A percentile compares a stretch with the other conserved stretches of the same genome.
These are phyloP conservation scores for Tetracladium setigerum DNA, from an alignment of 495 filamentous ascomycete genomes.

Conservation along the genomic window DNA sequence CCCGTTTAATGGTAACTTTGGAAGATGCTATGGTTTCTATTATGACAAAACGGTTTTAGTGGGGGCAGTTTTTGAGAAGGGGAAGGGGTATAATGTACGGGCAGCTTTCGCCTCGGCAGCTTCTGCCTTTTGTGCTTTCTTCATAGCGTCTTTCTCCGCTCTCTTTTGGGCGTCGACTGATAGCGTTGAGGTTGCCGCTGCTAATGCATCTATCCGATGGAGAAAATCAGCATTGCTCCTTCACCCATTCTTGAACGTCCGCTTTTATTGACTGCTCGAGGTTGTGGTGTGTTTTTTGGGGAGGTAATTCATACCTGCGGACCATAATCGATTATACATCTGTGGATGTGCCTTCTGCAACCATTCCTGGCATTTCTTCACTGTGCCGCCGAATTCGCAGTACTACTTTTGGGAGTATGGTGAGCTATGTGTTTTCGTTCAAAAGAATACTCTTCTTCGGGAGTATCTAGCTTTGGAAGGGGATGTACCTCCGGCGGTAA, in stretches of 20 bases:
- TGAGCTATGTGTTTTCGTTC: conserved; percentile 5
- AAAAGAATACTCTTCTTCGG: not conserved
- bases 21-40: conserved; percentile 62
- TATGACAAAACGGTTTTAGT: no score
- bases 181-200: conserved; percentile 73
- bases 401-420: conserved; percentile 50
- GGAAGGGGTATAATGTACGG: not conserved
- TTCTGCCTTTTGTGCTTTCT: conserved; percentile 90
- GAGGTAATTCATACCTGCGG: conserved; percentile 52
- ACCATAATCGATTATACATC: conserved; percentile 74
- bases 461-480: not conserved
- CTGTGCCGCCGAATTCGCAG: conserved; percentile 96
- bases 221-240: not conserved
- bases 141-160: conserved; percentile 86
- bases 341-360: conserved; percentile 64
- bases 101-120: conserved; percentile 72
- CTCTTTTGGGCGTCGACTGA: conserved; percentile 85
- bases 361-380: conserved; percentile 98
- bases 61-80: no score
- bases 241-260: not conserved
- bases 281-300: not conserved
- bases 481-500: conserved; percentile 63
- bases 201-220: conserved; percentile 58
- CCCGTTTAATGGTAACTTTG: conserved; percentile 86
- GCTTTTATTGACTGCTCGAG: not conserved